Percentiles rank a stretch among this genome's conserved stretches.
Evolutionary conservation across 208 protist species (phyloP).

Genomic region (Acanthamoeba sp.): DNA sequence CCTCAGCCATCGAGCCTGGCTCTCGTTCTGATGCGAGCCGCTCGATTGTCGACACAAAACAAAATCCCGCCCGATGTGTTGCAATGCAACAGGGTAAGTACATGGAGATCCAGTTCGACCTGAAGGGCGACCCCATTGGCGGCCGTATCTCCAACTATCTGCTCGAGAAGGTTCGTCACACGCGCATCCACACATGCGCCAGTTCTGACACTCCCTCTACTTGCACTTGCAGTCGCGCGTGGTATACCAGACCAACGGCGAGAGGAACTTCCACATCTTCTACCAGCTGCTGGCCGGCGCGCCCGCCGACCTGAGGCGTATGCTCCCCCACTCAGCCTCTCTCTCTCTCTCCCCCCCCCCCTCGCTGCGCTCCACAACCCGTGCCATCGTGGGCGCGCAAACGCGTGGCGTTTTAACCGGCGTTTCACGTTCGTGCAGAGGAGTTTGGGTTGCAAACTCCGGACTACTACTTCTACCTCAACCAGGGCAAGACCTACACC

Average conservation of each 20-base stretch:
- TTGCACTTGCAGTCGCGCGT: background rate
- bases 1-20: too few species aligned
- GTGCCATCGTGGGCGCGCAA: too few species aligned
- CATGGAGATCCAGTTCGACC: conserved; percentile 86
- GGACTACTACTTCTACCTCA: conserved; percentile 84
- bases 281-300: conserved; percentile 90
- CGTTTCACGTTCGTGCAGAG: conserved; percentile 34
- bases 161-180: conserved; percentile 40
- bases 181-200: background rate
- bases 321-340: background rate
- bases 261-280: conserved; percentile 94
- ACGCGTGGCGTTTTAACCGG: too few species aligned
- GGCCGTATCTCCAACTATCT: conserved; percentile 77
- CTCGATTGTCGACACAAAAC: too few species aligned
- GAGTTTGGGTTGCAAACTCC: conserved; percentile 21
- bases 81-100: conserved; percentile 83
- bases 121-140: conserved; percentile 72
- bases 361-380: conserved; percentile 77
- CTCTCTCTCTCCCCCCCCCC: background rate
- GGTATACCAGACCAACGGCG: background rate
- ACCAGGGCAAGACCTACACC: conserved; percentile 90
- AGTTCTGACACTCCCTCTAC: background rate
- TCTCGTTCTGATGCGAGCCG: too few species aligned
- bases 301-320: conserved; percentile 35
- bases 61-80: too few species aligned